These are phyloP conservation scores for Acer negundo DNA, from an alignment of 345 rosid species.

Conservation along the genomic window DNA sequence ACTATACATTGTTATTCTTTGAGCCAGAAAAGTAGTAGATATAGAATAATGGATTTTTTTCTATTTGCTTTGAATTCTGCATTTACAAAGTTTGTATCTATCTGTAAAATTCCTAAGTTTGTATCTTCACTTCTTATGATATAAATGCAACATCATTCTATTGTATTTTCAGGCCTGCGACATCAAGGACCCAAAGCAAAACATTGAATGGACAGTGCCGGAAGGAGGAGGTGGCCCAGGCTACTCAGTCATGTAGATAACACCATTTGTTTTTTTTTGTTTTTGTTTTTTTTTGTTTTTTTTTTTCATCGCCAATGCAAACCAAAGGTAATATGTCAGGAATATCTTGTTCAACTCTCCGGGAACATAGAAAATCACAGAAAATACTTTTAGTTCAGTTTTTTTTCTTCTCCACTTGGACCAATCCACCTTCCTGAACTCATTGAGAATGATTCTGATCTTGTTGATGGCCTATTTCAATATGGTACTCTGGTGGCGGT, in stretches of 20 bases:
- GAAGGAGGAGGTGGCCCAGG: slow-evolving; percentile 98
- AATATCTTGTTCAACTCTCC: neutral
- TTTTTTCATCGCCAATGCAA: neutral
- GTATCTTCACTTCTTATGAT: neutral
- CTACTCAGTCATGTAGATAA: slow-evolving; percentile 70
- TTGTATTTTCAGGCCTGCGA: slow-evolving; percentile 68
- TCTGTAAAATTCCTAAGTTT: too few species aligned
- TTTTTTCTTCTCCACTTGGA: neutral
- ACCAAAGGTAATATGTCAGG: neutral
- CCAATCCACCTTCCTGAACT: neutral
- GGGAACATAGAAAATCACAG: neutral
- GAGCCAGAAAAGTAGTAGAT: neutral
- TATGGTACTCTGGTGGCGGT: too few species aligned
- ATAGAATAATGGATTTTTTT: neutral
- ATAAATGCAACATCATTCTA: neutral
- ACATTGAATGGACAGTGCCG: slow-evolving; percentile 92
- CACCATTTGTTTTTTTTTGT: neutral
- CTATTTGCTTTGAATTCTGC: neutral
- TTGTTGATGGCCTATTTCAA: neutral
- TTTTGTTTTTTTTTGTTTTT: neutral
- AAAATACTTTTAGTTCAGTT: neutral
- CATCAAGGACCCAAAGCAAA: slow-evolving; percentile 93
- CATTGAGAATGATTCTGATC: neutral
- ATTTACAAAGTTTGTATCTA: neutral
- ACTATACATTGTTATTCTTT: neutral